Conservation (phyloP, 1,284 basidiomycete species). For the Wolfiporia cocos region DNA sequence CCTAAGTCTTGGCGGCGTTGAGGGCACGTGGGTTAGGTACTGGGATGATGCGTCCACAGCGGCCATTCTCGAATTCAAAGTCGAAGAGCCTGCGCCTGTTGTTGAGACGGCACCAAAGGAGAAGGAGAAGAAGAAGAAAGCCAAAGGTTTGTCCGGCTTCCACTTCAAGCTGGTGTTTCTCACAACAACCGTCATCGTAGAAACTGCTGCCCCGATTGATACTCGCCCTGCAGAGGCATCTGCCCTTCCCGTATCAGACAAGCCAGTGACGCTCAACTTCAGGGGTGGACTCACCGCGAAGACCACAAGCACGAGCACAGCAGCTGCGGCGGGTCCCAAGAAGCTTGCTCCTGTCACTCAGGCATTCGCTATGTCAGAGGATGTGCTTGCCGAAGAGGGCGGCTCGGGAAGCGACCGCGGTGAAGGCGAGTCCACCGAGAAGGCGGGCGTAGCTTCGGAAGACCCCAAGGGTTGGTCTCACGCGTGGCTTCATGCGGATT, state of each 20-base stretch:
- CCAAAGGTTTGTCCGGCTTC: slow-evolving; percentile 34
- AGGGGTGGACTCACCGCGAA: slow-evolving; percentile 42
- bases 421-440: slow-evolving; percentile 19
- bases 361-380: slow-evolving; percentile 47
- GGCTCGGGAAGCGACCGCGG: slow-evolving; percentile 29
- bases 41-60: slow-evolving; percentile 77
- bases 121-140: slow-evolving; percentile 64
- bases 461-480: slow-evolving; percentile 51
- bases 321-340: slow-evolving; percentile 9
- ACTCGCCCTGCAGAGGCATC: slow-evolving; percentile 45
- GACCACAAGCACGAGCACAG: slow-evolving; percentile 16
- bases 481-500: slow-evolving; percentile 14
- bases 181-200: background rate
- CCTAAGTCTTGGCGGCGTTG: slow-evolving; percentile 57
- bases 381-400: slow-evolving; percentile 16
- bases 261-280: slow-evolving; percentile 72
- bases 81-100: slow-evolving; percentile 51
- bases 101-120: slow-evolving; percentile 42
- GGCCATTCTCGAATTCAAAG: slow-evolving; percentile 72
- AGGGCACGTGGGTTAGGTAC: slow-evolving; percentile 70
- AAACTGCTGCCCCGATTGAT: slow-evolving; percentile 9
- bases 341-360: slow-evolving; percentile 37
- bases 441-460: slow-evolving; percentile 27
- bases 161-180: background rate
- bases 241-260: slow-evolving; percentile 62